Base-by-base conservation (phyloP, 2,329 filamentous ascomycete species). In the Daldinia eschscholtzii region DNA sequence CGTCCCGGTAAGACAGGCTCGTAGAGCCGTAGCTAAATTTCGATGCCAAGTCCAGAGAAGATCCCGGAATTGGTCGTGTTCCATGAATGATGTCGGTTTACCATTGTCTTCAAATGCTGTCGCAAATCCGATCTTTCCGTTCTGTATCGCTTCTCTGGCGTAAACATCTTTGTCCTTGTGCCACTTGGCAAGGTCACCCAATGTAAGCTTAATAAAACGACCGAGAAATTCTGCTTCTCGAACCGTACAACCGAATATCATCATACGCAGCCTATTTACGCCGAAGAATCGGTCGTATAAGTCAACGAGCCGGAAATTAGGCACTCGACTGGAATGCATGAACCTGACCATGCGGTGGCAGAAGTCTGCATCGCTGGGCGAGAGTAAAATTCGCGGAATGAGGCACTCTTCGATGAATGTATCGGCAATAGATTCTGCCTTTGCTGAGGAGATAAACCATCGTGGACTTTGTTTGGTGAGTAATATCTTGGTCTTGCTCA, bases 211-310 rank as follows among this genome's bases (percentile, higher is more conserved):
- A 61, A 99, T 82, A 79, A 99, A 98, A 26, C 93, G 92, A 12
- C 94, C 96, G n/a, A 99, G 83, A 73, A 97, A 93, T 78, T 97
- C 93, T 0, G 94, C 93, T 80, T 99, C 97, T 62, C 93, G 91
- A 26, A 95, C 91, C 0, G 94, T 97, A 78, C 92, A 97, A 55
- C 92, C 90, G 78, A 97, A 98, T 64, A 99, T 93, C 57, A 98
- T 86, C 7, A 91, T 87, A 1, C 92, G 89, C 18, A 98, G 84
- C 64, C 92, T 87, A 76, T 97, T 93, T 65, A 94, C 89, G 74
- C 90, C 90, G 81, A 99, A 97, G 0, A 99, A 84, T 15, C 92
- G 89, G 71, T 94, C 92, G 73, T 97, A 91, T 1, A 99, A 83
- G 33, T 92, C 91, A 81, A 95, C 90, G 15, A 96, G 91, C 75